Evolutionary conservation across 2,329 filamentous ascomycete genomes (phyloP).

Genomic region (Aspergillus melleus): DNA sequence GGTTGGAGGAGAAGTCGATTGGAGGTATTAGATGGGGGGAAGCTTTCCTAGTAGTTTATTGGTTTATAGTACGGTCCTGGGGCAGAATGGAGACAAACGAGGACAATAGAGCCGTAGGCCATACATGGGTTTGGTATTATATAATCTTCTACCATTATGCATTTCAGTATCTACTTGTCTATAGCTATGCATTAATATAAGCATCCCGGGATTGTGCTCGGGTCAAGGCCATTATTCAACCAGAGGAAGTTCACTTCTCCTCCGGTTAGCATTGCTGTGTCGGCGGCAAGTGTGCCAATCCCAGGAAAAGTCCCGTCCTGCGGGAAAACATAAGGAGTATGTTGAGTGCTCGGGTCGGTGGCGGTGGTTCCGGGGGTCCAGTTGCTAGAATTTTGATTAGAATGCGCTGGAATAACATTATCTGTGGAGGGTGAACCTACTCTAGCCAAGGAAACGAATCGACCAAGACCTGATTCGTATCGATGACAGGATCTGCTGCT

Average conservation of each 20-base stretch:
- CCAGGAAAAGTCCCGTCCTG: slow-evolving; percentile 3
- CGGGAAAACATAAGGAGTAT: slow-evolving; percentile 2
- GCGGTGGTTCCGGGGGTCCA: not conserved
- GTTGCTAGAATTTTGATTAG: slow-evolving; percentile 1
- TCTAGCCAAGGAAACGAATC: slow-evolving; percentile 17
- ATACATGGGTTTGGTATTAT: not conserved
- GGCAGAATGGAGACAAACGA: not conserved
- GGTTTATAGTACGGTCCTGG: not conserved
- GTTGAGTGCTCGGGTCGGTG: not conserved
- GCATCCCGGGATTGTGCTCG: slow-evolving; percentile 12
- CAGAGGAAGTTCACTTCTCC: slow-evolving; percentile 11
- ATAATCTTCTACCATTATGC: not conserved
- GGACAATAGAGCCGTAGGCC: not conserved
- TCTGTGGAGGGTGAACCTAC: not conserved
- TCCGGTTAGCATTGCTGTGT: slow-evolving; percentile 6
- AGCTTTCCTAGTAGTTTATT: not conserved
- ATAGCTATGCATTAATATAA: slow-evolving; percentile 6
- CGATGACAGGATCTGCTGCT: slow-evolving; percentile 11
- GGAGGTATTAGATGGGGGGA: not conserved
- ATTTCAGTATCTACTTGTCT: not conserved
- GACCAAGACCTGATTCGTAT: slow-evolving; percentile 11
- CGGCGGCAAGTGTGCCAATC: slow-evolving; percentile 6
- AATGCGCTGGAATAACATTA: not conserved
- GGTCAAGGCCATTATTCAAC: slow-evolving; percentile 11
- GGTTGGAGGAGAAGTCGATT: slow-evolving; percentile 19